These are phyloP conservation scores for Monilinia vaccinii-corymbosi DNA, from an alignment of 2,329 filamentous ascomycete species.

Conservation along the genomic window DNA sequence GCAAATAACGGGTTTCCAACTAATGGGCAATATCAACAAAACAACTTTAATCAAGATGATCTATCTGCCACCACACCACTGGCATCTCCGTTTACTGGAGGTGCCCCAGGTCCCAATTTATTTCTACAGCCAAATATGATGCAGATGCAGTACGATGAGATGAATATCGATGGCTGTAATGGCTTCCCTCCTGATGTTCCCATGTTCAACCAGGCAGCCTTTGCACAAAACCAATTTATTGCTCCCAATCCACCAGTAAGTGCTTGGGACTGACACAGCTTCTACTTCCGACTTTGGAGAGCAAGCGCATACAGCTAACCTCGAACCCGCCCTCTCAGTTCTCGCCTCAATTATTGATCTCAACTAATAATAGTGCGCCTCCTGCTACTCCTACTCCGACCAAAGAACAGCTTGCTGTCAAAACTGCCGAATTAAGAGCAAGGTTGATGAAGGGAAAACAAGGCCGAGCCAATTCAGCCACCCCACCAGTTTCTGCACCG, in stretches of 20 bases:
- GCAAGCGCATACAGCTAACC: conserved; percentile 15
- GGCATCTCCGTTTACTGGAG: conserved; percentile 11
- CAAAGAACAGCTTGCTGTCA: conserved; percentile 22
- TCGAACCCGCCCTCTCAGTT: conserved; percentile 14
- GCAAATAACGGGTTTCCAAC: conserved; percentile 22
- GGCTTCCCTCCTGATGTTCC: conserved; percentile 19
- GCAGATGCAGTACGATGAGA: conserved; percentile 15
- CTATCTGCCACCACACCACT: not conserved
- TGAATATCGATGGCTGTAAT: conserved; percentile 14
- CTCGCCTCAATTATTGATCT: conserved; percentile 18
- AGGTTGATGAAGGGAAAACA: conserved; percentile 22
- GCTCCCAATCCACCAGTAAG: conserved; percentile 21
- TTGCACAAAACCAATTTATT: conserved; percentile 21
- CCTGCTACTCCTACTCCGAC: conserved; percentile 12
- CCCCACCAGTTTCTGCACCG: conserved; percentile 15
- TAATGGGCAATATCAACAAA: conserved; percentile 18
- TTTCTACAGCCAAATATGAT: conserved; percentile 17
- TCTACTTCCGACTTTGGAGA: not conserved
- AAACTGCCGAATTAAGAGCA: conserved; percentile 28
- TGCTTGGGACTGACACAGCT: conserved; percentile 7
- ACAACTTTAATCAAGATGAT: conserved; percentile 24
- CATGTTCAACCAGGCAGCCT: conserved; percentile 18
- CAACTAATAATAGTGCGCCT: conserved; percentile 10
- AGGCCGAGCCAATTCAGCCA: conserved; percentile 19
- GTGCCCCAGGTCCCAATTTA: conserved; percentile 14